Percentiles rank a stretch among this genome's conserved stretches.
Evolutionary conservation across 148 eudicot genomes (phyloP).

Genomic region (Rhododendron simsii): DNA sequence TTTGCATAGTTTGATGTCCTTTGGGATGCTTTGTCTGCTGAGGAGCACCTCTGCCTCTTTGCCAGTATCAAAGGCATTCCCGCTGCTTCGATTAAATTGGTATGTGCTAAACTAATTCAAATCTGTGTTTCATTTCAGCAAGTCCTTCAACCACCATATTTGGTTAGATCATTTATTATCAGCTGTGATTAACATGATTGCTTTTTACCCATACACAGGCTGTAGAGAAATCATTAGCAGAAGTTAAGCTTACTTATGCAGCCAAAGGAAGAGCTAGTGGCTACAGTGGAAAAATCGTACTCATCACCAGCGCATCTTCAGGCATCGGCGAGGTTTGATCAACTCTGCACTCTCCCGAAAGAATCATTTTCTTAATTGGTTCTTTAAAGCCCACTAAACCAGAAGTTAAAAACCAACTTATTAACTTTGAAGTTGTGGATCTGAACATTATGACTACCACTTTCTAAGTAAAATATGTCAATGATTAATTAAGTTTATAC

Average conservation of each 20-base stretch:
- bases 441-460: not conserved
- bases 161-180: not conserved
- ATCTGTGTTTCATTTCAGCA: not conserved
- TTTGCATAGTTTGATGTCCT: constrained; percentile 70
- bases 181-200: not conserved
- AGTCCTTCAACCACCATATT: not conserved
- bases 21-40: constrained; percentile 76
- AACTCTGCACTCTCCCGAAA: not conserved
- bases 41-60: constrained; percentile 76
- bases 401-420: no score
- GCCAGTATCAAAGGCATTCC: constrained; percentile 79
- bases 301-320: constrained; percentile 9
- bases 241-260: constrained; percentile 54
- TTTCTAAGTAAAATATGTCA: no score
- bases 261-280: constrained; percentile 67
- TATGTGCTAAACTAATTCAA: constrained; percentile 15
- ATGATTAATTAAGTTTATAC: no score
- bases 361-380: not conserved
- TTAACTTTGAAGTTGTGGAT: no score
- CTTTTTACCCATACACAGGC: constrained; percentile 29
- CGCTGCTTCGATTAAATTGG: constrained; percentile 48
- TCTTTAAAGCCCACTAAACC: no score
- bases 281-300: constrained; percentile 70
- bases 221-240: constrained; percentile 52
- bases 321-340: not conserved